phyloP scores from a whole-genome alignment of 768 basidiomycete genomes.

The Epithele typhae region DNA sequence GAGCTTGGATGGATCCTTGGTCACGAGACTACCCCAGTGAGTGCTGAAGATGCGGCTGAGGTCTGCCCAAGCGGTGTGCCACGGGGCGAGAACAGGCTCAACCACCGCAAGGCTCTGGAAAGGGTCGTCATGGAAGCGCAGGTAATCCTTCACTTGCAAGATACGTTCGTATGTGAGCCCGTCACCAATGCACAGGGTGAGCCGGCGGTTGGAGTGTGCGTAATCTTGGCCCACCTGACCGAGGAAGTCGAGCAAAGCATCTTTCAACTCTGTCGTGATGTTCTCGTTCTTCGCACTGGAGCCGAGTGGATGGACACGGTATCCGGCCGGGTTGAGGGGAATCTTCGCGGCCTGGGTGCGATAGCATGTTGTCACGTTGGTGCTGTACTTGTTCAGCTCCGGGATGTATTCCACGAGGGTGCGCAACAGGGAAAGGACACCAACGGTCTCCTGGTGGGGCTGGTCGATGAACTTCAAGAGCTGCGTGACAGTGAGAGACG shows the following conservation, averaged over 20 bases:
- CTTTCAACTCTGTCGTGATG: constrained; percentile 26
- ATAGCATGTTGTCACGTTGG: constrained; percentile 20
- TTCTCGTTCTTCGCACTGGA: constrained; percentile 28
- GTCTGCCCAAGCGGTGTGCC: constrained; percentile 11
- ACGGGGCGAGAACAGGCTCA: constrained; percentile 2
- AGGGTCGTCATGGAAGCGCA: neutral
- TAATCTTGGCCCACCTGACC: constrained; percentile 27
- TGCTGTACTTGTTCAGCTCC: constrained; percentile 16
- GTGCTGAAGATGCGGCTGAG: constrained; percentile 16
- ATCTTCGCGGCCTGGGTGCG: constrained; percentile 17
- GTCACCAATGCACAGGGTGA: constrained; percentile 29
- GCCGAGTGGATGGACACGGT: constrained; percentile 26
- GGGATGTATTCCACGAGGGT: constrained; percentile 25
- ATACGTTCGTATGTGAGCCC: constrained; percentile 33
- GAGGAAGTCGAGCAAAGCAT: constrained; percentile 30
- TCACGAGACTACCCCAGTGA: constrained; percentile 25
- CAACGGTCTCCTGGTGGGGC: constrained; percentile 23
- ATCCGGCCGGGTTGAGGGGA: neutral
- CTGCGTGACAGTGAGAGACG: too few relatives aligned
- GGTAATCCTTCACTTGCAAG: constrained; percentile 10
- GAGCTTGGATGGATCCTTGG: constrained; percentile 27
- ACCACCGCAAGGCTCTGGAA: constrained; percentile 1
- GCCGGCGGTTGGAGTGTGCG: constrained; percentile 13
- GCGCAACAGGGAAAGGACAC: constrained; percentile 27
- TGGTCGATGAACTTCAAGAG: too few relatives aligned